Base-by-base conservation (phyloP, 176 grass and related monocot genomes). In the Panicum miliaceum region DNA sequence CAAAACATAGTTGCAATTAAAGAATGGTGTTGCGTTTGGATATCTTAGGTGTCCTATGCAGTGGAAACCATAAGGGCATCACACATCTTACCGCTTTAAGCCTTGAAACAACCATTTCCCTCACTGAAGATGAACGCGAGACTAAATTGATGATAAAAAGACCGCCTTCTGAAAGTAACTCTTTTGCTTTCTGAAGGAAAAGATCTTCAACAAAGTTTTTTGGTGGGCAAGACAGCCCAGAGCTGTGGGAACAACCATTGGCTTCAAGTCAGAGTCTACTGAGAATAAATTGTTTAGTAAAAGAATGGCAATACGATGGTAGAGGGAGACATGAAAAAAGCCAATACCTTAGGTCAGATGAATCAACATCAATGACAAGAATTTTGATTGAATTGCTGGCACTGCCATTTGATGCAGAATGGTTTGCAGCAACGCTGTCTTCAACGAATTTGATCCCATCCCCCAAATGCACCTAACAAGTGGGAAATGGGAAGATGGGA, bases 361-460 rank as follows among this genome's bases (percentile, higher is more conserved):
- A 98, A 88, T 98, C 96, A 70, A 92, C 96, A 85, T 98, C 96
- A 53, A 98, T 36, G 79, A 98, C 79, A 43, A 98, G 91, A 88
- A 98, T 87, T 87, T 88, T 95, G 38, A 86, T 62, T 45, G 68
- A 73, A 66, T 77, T 80, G 36, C 32, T 86, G 7, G 75, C 78
- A 54, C 46, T 82, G 48, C 67, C 82, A 90, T 86, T 88, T 48
- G 81, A 40, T 38, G 48, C 82, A 77, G 75, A 58, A 25, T 90
- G 73, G 58, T 82, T 50, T 69, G 57, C 83, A 66, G 72, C 68
- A 66, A 51, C 89, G 50, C 27, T 74, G 47, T 92, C 90, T 65
- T 87, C 52, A 71, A 98, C 37, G 56, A 91, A 95, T 81, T 90
- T 86, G 67, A 98, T 88, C 63, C 93, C 96, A 77, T 98, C 96